Conservation (phyloP, 2,329 filamentous ascomycete species). For the Phyllosticta citrichinensis region DNA sequence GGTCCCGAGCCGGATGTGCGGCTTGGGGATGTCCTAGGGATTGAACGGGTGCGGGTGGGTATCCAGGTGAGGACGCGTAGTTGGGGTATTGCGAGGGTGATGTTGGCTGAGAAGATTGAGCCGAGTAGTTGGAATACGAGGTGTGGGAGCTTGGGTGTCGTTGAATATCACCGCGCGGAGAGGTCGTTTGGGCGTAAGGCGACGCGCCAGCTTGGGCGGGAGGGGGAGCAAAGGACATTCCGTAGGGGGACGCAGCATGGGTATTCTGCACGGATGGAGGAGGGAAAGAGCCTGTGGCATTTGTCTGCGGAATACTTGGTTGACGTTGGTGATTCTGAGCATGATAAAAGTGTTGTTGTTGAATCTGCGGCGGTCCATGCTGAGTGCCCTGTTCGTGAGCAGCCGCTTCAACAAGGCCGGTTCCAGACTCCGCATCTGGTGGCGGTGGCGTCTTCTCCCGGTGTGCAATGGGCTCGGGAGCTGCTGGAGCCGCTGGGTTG, state of each 20-base stretch:
- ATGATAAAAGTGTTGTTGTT: conserved; percentile 20
- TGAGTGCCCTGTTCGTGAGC: conserved; percentile 28
- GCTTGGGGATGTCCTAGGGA: conserved; percentile 17
- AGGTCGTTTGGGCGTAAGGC: conserved; percentile 13
- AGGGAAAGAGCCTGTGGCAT: conserved; percentile 20
- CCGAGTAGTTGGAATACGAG: conserved; percentile 9
- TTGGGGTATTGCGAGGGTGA: conserved; percentile 21
- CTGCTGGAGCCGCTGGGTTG: conserved; percentile 68
- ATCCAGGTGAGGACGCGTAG: conserved; percentile 25
- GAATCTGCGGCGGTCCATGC: conserved; percentile 17
- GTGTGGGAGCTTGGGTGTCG: conserved; percentile 23
- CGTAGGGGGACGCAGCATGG: conserved; percentile 13
- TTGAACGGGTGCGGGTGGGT: conserved; percentile 15
- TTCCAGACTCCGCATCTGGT: conserved; percentile 49
- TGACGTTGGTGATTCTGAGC: conserved; percentile 24
- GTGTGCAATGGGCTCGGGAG: conserved; percentile 60
- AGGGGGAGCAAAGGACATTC: conserved; percentile 29
- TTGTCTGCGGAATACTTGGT: conserved; percentile 29
- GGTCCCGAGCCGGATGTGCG: conserved; percentile 24
- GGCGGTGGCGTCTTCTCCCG: conserved; percentile 73
- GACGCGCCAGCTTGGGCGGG: conserved; percentile 20
- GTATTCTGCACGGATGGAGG: conserved; percentile 12
- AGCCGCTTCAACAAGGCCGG: conserved; percentile 31
- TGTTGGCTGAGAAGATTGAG: not conserved
- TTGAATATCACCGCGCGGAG: conserved; percentile 19